Evolutionary conservation across 495 filamentous ascomycete genomes (phyloP).

Genomic region (Friedmanniomyces endolithicus): DNA sequence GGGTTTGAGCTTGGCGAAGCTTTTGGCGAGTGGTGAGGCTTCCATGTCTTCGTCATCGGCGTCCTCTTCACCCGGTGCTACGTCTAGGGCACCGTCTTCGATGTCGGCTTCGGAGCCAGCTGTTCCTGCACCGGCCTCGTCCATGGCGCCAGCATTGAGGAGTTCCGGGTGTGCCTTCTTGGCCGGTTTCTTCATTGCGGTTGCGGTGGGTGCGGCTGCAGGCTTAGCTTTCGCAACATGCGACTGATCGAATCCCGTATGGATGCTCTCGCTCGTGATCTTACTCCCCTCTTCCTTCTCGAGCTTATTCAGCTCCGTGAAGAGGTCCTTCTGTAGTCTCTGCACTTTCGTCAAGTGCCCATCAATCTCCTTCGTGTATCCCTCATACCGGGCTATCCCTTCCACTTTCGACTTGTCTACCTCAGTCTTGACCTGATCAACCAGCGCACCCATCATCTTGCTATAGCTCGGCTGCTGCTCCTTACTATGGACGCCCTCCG

Average conservation of each 20-base stretch:
- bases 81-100: conserved; percentile 45
- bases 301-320: conserved; percentile 59
- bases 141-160: conserved; percentile 48
- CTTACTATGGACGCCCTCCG: conserved; percentile 64
- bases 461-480: conserved; percentile 73
- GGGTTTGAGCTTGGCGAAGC: conserved; percentile 69
- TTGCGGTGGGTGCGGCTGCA: conserved; percentile 13
- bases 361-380: conserved; percentile 62
- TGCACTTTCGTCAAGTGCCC: conserved; percentile 65
- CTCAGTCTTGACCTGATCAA: conserved; percentile 67
- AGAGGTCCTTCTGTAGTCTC: conserved; percentile 60
- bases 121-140: conserved; percentile 32
- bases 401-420: conserved; percentile 31
- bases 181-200: conserved; percentile 27
- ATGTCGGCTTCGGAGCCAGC: conserved; percentile 52
- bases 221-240: conserved; percentile 43
- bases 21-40: conserved; percentile 58
- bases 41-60: conserved; percentile 53
- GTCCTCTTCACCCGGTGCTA: conserved; percentile 24
- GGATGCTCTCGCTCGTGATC: conserved; percentile 85
- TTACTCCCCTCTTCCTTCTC: conserved; percentile 80
- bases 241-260: conserved; percentile 80
- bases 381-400: conserved; percentile 48
- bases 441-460: conserved; percentile 83
- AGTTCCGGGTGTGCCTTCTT: conserved; percentile 50